A percentile compares a stretch with the other conserved stretches of the same genome.
phyloP scores from a whole-genome alignment of 345 rosid species.

The Fremontodendron californicum region DNA sequence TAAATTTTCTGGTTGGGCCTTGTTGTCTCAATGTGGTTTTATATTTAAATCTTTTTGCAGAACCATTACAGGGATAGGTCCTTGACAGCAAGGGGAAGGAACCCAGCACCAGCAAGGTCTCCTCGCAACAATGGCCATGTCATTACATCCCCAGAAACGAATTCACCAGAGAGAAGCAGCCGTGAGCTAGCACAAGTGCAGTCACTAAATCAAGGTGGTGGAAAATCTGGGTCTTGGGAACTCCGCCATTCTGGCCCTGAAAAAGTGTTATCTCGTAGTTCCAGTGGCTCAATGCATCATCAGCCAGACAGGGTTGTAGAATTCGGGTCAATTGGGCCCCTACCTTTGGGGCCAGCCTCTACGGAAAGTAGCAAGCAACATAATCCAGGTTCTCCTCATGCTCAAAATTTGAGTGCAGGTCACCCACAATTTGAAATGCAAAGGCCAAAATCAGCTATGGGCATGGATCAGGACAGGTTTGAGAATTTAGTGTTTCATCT shows the following conservation, averaged over 20 bases:
- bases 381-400: conserved; percentile 18
- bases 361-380: conserved; percentile 32
- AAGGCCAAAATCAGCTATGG: conserved; percentile 31
- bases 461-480: conserved; percentile 55
- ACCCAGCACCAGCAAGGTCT: conserved; percentile 49
- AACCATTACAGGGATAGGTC: conserved; percentile 64
- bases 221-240: conserved; percentile 42
- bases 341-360: conserved; percentile 17
- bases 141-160: conserved; percentile 33
- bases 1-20: conserved; percentile 9
- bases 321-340: conserved; percentile 39
- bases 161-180: conserved; percentile 41
- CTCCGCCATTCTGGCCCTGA: conserved; percentile 33
- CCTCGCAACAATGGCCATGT: conserved; percentile 50
- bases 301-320: conserved; percentile 38
- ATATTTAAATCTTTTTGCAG: conserved; percentile 45
- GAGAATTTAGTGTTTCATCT: not conserved
- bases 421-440: conserved; percentile 23
- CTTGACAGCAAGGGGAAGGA: conserved; percentile 43
- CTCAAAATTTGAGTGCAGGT: conserved; percentile 23
- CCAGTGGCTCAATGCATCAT: conserved; percentile 43
- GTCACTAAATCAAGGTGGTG: conserved; percentile 28
- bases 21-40: conserved; percentile 11
- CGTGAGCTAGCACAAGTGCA: conserved; percentile 35
- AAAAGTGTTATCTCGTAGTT: conserved; percentile 23